Evolutionary conservation across 345 rosid species (phyloP), one percentile per base, ranked within the genome.

Genomic region (Acer saccharum): DNA sequence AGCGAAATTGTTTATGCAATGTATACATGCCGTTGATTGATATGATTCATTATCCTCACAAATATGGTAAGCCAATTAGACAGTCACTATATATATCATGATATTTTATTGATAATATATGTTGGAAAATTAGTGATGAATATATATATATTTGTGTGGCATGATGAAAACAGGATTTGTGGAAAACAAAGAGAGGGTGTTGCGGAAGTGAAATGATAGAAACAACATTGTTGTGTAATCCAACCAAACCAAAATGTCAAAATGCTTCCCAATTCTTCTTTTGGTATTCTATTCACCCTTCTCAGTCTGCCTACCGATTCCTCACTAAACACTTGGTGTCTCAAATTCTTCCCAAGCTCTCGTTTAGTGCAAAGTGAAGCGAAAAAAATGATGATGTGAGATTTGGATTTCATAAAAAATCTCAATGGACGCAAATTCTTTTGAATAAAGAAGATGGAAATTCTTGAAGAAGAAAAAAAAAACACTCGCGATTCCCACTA

Each of bases 161-260:
- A 44, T 69, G 21, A 39, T 12, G 14, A 12, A n/a, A 21, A 58
- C 84, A 90, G 90, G 90, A 12, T 86, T 86, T 48, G 81, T 76
- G 64, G 90, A 87, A n/a, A 46, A 82, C 83, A 17, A 79, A 65
- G 16, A 81, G 27, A 73, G 91, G 89, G 65, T 90, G 94, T 72
- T 92, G 97, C 52, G 88, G 92, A 35, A 81, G 76, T 18, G 89
- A 88, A 68, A 4, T 52, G 10, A 5, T 85, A 8, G 89, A 86
- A 77, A 76, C 78, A 29, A 60, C 79, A 25, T 69, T 78, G 50
- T 68, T 86, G 75, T 90, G 93, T 65, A 80, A 81, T 62, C 25
- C 41, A 41, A 2, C n/a, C 23, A 78, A 82, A 17, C 83, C 80
- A 43, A 75, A 60, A 1, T 88, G 94, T 46, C 18, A 4, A 18